Base-by-base conservation (phyloP, 129 eudicot genomes). In the Escallonia rubra region DNA sequence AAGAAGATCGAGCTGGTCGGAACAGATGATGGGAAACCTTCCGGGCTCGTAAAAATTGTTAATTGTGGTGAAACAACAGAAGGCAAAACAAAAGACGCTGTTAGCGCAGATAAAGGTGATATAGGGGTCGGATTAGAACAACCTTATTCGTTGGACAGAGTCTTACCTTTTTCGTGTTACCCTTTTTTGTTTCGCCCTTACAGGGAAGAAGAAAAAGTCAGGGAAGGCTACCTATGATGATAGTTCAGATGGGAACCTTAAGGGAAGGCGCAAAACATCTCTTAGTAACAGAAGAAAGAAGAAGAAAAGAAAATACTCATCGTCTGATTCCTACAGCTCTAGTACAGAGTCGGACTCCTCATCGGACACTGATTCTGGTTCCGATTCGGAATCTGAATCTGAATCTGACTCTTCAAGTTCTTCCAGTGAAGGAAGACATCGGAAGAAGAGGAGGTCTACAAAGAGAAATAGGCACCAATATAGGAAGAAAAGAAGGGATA, bases 1-100 rank as follows among this genome's bases (percentile, higher is more conserved):
- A 87, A 79, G 76, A 89, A 80, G 81, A 82, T 94, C 46, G 99
- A 94, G 85, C 84, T 76, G 61, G 61, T 87, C 41, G 99, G 99
- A 58, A 65, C 96, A 45, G 54, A 79, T 71, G 85, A 75, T 61
- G 99, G 99, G 59, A 75, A 69, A 69, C 88, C 97, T 77, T 61
- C 82, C 12, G 79, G 84, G 49, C 51, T 70, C 53, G 97, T 94
- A 16, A 85, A 79, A 75, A 82, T 90, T 71, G 68, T 70, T 7
- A 90, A 83, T 59, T 94, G 93, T 64, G 99, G 99, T 73, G 97
- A 94, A 70, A 62, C 66, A 44, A 62, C 83, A 59, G 83, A 74
- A 59, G 72, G 43, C 41, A 84, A 80, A 72, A 69, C 47, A 59
- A 66, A 65, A 42, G 58, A 78, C 46, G 73, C 55, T 10, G 61